A percentile compares a stretch with the other conserved stretches of the same genome.
Conservation (phyloP, 257 asterid species). For the Echites panduratus region DNA sequence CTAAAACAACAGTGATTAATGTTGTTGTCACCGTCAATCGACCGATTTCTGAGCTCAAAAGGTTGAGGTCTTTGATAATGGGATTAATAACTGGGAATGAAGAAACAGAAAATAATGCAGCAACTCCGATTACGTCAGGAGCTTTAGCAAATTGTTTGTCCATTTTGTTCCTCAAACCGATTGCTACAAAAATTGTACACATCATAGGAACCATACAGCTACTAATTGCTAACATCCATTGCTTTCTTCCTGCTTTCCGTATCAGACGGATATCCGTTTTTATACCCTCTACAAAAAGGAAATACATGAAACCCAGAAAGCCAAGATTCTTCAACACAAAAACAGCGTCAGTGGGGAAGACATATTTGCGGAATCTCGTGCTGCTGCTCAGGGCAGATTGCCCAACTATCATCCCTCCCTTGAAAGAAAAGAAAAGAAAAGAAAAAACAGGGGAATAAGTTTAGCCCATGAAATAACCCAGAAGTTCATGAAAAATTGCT, state of each 20-base stretch:
- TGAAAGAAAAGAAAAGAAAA: not conserved
- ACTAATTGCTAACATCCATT: conserved; percentile 42
- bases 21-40: conserved; percentile 52
- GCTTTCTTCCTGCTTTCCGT: conserved; percentile 35
- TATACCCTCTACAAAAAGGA: conserved; percentile 66
- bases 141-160: conserved; percentile 23
- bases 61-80: conserved; percentile 57
- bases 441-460: too few species aligned
- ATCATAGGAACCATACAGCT: conserved; percentile 34
- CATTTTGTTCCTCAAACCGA: conserved; percentile 24
- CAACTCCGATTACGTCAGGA: conserved; percentile 50
- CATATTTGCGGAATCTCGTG: conserved; percentile 26
- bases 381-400: conserved; percentile 56
- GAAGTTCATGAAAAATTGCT: not conserved
- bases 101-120: conserved; percentile 41
- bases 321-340: conserved; percentile 49
- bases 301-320: conserved; percentile 66
- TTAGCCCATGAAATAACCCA: not conserved
- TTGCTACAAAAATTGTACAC: conserved; percentile 25
- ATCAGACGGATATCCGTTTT: conserved; percentile 42
- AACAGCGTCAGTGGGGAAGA: conserved; percentile 41
- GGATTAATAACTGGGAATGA: conserved; percentile 68
- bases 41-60: conserved; percentile 77
- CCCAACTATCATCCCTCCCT: conserved; percentile 82
- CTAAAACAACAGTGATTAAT: conserved; percentile 50